Base-by-base conservation (phyloP, 768 basidiomycete genomes). In the Chiua virens region DNA sequence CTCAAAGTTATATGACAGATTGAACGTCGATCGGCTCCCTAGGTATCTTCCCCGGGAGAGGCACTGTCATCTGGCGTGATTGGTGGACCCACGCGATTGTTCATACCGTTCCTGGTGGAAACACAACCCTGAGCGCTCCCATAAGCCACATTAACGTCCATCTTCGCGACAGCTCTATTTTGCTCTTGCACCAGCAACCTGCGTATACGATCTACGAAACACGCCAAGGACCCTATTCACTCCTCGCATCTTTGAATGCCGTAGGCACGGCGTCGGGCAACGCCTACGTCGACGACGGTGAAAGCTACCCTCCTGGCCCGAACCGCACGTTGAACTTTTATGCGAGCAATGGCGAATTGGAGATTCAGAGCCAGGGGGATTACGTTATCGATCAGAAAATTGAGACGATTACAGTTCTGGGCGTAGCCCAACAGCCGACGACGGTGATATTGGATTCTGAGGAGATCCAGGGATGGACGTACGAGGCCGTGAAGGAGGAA, bases 71-170 rank as follows among this genome's bases (percentile, higher is more conserved):
- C 51, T 88, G 84, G 85, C 77, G 85, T 32, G 85, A 87, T 64
- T 86, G 82, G 83, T 86, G 81, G 62, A 85, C 81, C 0, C 83
- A 86, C 57, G 75, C 78, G 14, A 72, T 73, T 35, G 75, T 83
- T 17, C 69, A 82, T 25, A 65, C 73, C 8, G 62, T 69, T 4
- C 36, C 65, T 4, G 74, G 75, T 21, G 65, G 62, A 20, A 69
- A 71, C 41, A 76, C 74, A 5, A 80, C 78, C 13, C 74, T 88
- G 35, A 59, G 72, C 20, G 84, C 85, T 1, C 86, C 86, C 4
- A 77, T 90, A 9, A 76, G 82, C 7, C 83, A 87, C 60, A 88
- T 90, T 65, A 83, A 84, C 54, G 82, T 89, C 15, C 86, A 89
- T 61, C 66, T 90, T 49, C 80, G 87, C 14, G 81, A 82, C 54